These are phyloP conservation scores for Lactifluus echinatus DNA, from an alignment of 768 basidiomycete species.

Conservation along the genomic window DNA sequence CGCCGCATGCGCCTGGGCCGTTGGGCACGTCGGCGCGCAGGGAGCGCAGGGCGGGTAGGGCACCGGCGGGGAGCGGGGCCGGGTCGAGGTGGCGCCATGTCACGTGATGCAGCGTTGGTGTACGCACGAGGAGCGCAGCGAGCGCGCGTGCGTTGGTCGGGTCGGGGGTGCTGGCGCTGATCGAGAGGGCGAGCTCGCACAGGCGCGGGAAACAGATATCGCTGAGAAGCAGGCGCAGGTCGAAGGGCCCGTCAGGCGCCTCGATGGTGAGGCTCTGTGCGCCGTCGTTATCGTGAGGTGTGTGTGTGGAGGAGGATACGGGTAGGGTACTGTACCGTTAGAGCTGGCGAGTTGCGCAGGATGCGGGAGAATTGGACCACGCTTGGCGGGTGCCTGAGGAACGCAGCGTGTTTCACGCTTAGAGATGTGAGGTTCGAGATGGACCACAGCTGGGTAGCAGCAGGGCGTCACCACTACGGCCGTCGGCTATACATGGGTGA, in stretches of 20 bases:
- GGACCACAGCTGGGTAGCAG: neutral
- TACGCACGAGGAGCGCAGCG: neutral
- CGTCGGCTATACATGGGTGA: neutral
- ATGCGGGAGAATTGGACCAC: slow-evolving; percentile 1
- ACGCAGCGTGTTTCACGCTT: neutral
- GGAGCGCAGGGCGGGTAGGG: slow-evolving; percentile 19
- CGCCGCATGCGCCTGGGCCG: too few species aligned
- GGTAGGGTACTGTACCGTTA: neutral
- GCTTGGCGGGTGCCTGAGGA: neutral
- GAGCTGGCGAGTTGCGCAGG: neutral
- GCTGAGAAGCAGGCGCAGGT: neutral
- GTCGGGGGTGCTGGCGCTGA: neutral
- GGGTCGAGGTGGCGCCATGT: neutral
- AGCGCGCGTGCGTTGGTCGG: neutral
- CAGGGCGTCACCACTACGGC: neutral
- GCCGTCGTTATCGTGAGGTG: neutral
- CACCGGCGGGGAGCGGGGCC: neutral
- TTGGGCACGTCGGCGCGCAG: neutral
- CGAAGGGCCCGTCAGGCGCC: slow-evolving; percentile 28
- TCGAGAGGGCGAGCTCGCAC: neutral
- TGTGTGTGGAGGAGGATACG: neutral
- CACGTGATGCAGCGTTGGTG: neutral
- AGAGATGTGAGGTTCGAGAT: neutral
- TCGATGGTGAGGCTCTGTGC: slow-evolving; percentile 21
- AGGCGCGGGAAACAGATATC: neutral